Evolutionary conservation across 805 yeast species (phyloP).

Genomic region (Kluyveromyces nonfermentans): DNA sequence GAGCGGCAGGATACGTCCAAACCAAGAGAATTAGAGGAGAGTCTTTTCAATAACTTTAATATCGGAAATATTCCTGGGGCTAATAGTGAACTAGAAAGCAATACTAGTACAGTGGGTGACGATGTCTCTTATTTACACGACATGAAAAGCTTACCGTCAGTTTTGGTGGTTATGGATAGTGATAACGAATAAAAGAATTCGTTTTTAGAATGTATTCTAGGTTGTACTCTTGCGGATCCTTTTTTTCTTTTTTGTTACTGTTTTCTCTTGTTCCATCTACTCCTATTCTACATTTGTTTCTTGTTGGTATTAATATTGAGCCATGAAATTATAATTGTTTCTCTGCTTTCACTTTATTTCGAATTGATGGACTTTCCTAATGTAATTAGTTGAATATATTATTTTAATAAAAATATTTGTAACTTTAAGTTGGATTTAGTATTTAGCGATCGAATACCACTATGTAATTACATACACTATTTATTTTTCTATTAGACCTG

Average conservation of each 20-base stretch:
- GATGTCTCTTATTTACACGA: conserved; percentile 17
- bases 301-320: neutral
- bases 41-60: neutral
- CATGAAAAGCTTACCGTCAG: conserved; percentile 11
- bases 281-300: neutral
- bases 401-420: no score
- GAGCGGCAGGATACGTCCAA: neutral
- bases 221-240: neutral
- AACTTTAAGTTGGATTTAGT: neutral
- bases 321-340: neutral
- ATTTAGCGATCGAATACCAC: neutral
- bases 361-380: neutral
- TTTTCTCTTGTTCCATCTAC: neutral
- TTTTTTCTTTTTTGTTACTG: neutral
- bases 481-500: no score
- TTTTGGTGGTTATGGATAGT: conserved; percentile 6
- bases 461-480: no score
- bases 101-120: conserved; percentile 23
- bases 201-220: neutral
- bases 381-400: no score
- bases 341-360: no score
- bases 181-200: conserved; percentile 5
- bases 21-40: conserved; percentile 2
- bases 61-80: neutral
- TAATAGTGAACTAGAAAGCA: conserved; percentile 19